Base-by-base conservation (phyloP, 306 rosid genomes). In the Potentilla sterilis region DNA sequence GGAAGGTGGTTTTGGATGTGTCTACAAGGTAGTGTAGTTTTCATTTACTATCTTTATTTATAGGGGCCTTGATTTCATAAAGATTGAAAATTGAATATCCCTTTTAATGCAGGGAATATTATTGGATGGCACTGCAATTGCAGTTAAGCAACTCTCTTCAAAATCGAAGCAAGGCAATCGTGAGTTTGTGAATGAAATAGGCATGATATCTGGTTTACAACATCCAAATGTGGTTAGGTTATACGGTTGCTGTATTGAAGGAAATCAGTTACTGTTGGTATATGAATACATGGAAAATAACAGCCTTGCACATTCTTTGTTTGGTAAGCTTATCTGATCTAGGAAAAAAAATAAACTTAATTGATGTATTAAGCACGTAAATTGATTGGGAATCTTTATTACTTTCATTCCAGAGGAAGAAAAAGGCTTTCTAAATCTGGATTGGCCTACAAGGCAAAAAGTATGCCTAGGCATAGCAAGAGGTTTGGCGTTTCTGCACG, bases 1-100 rank as follows among this genome's bases (percentile, higher is more conserved):
- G 68, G 92, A 89, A 83, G 95, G 95, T 14, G 96, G 92, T 81
- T 90, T 90, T 83, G 96, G 96, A 74, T 79, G 81, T 44, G 96
- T 90, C 67, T 86, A 76, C 83, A 90, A 90, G 92, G 96, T 88
- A 84, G 57, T n/a, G 7, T 16, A 14, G 12, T 11, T 35, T 32
- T 34, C 68, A 14, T 34, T 21, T 14, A 15, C 68, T 2, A 6
- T 37, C n/a, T 59, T 64, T 55, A 41, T 7, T 28, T 5, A 10
- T 13, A 32, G n/a, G 41, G n/a, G 41, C 40, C 21, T 24, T 57
- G 38, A 69, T 16, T 46, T 24, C 48, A 9, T 46, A 0, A 46
- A n/a, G 70, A 65, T 9, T 38, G 46, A 65, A 65, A 9, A 40
- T 40, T 63, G 4, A 46, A 8, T 3, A 9, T n/a, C 11, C 8